phyloP scores from a whole-genome alignment of 139 green algal species.

The Spirogloea muscicola region DNA sequence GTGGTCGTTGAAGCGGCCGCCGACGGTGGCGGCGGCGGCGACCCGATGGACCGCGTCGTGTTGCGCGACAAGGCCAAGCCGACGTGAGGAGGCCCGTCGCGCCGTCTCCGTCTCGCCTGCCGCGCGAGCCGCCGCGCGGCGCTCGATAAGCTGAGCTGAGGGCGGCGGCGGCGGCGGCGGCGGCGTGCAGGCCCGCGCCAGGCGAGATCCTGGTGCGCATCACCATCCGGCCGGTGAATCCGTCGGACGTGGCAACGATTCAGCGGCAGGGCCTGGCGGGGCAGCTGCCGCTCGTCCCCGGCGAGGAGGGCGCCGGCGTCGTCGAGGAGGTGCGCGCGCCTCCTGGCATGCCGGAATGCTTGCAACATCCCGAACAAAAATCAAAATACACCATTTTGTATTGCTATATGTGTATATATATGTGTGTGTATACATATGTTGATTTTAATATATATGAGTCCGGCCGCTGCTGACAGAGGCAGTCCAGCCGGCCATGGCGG shows the following conservation, averaged over 20 bases:
- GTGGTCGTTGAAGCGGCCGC: too few species aligned
- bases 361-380: background rate
- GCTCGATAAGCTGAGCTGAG: too few species aligned
- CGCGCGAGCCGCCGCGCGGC: too few species aligned
- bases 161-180: too few species aligned
- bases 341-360: background rate
- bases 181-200: too few species aligned
- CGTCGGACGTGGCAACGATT: background rate
- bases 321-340: slow-evolving; percentile 1
- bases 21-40: too few species aligned
- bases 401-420: background rate
- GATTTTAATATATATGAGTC: background rate
- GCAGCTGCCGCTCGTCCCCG: background rate
- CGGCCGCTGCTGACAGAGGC: slow-evolving; percentile 5
- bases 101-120: too few species aligned
- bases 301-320: slow-evolving; percentile 8
- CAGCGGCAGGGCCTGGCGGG: background rate
- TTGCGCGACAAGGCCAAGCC: too few species aligned
- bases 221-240: slow-evolving; percentile 12
- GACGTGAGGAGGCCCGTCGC: too few species aligned
- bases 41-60: too few species aligned
- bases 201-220: slow-evolving; percentile 13
- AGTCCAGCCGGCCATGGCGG: too few species aligned
- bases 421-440: background rate
- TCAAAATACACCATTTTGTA: background rate